phyloP scores from a whole-genome alignment of 1,284 basidiomycete genomes.

The Boletus subluridellus region DNA sequence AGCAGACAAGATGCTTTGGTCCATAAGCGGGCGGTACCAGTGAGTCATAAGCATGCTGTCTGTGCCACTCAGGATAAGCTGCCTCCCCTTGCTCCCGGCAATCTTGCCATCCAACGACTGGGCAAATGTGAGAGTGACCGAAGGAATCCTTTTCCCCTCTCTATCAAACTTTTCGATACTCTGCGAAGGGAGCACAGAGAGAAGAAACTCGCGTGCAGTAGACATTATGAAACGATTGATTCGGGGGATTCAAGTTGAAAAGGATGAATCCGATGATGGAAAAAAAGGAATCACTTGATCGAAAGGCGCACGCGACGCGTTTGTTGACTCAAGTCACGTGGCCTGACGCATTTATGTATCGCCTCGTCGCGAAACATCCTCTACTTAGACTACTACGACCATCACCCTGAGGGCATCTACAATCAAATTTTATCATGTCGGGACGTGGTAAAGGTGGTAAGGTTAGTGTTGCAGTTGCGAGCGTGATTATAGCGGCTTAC shows the following conservation, averaged over 20 bases:
- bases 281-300: neutral
- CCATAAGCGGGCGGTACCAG: conserved; percentile 50
- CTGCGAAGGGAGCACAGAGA: conserved; percentile 27
- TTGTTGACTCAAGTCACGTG: conserved; percentile 15
- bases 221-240: conserved; percentile 8
- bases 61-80: conserved; percentile 78
- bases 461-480: conserved; percentile 11
- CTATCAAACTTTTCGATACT: conserved; percentile 13
- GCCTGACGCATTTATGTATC: neutral
- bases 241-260: neutral
- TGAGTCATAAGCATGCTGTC: conserved; percentile 97
- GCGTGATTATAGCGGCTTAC: neutral
- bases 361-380: neutral
- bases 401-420: neutral
- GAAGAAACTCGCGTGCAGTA: conserved; percentile 25
- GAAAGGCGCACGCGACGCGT: neutral
- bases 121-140: conserved; percentile 89
- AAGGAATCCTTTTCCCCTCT: conserved; percentile 35
- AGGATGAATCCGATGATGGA: neutral
- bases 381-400: neutral
- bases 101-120: conserved; percentile 95
- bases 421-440: conserved; percentile 29
- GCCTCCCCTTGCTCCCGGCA: conserved; percentile 69
- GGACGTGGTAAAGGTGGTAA: conserved; percentile 43
- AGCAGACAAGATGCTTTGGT: neutral